phyloP scores from a whole-genome alignment of 2,329 filamentous ascomycete species.

The Hyphodiscus sp. region DNA sequence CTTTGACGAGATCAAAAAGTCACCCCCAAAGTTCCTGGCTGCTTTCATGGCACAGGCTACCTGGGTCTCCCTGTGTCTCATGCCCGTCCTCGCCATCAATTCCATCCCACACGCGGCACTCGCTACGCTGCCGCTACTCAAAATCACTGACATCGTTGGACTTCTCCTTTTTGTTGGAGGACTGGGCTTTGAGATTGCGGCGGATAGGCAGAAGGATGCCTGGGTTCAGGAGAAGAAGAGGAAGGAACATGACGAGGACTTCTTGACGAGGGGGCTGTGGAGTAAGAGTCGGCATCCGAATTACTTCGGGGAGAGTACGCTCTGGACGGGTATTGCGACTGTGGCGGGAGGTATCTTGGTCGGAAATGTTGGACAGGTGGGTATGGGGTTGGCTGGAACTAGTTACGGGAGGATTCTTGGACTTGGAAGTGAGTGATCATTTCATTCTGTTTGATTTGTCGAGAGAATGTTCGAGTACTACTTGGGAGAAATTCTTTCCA shows the following conservation, averaged over 20 bases:
- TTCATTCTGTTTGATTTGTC: no score
- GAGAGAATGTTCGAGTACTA: no score
- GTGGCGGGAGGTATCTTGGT: constrained; percentile 50
- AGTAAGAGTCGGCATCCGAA: constrained; percentile 57
- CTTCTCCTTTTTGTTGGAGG: constrained; percentile 52
- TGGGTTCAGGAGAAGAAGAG: constrained; percentile 56
- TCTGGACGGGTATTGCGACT: constrained; percentile 63
- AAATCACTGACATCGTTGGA: constrained; percentile 49
- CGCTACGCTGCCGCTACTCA: constrained; percentile 41
- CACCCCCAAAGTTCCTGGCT: constrained; percentile 44
- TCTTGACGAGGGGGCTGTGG: constrained; percentile 59
- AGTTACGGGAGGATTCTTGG: constrained; percentile 35
- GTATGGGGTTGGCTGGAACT: constrained; percentile 43
- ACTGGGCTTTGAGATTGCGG: constrained; percentile 52
- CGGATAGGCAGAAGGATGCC: constrained; percentile 56
- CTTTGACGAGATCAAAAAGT: constrained; percentile 47
- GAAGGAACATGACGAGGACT: constrained; percentile 62
- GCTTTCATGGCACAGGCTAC: constrained; percentile 56
- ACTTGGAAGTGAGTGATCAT: constrained; percentile 30
- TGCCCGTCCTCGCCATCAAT: constrained; percentile 60
- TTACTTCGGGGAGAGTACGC: constrained; percentile 64
- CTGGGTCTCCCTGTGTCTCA: constrained; percentile 61
- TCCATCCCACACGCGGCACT: constrained; percentile 48
- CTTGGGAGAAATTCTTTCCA: no score
- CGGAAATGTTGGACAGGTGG: constrained; percentile 46